Evolutionary conservation across 148 eudicot genomes (phyloP).

Genomic region (Selenicereus undatus): DNA sequence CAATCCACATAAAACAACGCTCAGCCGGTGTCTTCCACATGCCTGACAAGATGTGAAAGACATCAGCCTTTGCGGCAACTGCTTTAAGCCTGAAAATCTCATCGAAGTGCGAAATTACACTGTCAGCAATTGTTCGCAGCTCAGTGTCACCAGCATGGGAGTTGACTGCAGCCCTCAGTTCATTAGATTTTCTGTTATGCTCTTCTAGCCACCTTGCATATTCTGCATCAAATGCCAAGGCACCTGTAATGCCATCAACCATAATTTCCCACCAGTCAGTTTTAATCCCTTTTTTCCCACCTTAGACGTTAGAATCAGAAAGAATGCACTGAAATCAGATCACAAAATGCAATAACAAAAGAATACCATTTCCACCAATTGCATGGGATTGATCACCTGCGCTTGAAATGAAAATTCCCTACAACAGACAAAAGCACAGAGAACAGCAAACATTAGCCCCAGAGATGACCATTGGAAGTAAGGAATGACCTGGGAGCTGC

Average conservation of each 20-base stretch:
- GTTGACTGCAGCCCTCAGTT: constrained; percentile 78
- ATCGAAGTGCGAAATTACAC: constrained; percentile 56
- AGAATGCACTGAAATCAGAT: background rate
- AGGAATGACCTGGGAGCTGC: background rate
- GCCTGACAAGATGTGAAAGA: constrained; percentile 89
- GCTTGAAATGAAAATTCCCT: constrained; percentile 71
- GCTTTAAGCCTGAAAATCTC: constrained; percentile 78
- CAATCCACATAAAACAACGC: constrained; percentile 97
- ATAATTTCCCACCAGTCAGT: background rate
- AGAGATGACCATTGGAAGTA: background rate
- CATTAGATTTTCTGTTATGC: constrained; percentile 60
- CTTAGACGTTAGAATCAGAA: background rate
- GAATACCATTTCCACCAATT: constrained; percentile 58
- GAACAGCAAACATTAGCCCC: background rate
- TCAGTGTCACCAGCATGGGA: constrained; percentile 87
- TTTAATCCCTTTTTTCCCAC: background rate
- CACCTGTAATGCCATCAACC: constrained; percentile 41
- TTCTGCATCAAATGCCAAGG: constrained; percentile 89
- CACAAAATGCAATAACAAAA: constrained; percentile 1
- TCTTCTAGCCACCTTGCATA: constrained; percentile 92
- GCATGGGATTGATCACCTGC: constrained; percentile 70
- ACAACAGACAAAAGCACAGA: constrained; percentile 12
- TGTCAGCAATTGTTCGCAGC: constrained; percentile 68
- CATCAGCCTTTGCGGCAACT: constrained; percentile 84
- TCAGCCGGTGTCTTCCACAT: constrained; percentile 99